These are phyloP conservation scores for Myriangium duriaei DNA, from an alignment of 2,329 filamentous ascomycete species.

Conservation along the genomic window DNA sequence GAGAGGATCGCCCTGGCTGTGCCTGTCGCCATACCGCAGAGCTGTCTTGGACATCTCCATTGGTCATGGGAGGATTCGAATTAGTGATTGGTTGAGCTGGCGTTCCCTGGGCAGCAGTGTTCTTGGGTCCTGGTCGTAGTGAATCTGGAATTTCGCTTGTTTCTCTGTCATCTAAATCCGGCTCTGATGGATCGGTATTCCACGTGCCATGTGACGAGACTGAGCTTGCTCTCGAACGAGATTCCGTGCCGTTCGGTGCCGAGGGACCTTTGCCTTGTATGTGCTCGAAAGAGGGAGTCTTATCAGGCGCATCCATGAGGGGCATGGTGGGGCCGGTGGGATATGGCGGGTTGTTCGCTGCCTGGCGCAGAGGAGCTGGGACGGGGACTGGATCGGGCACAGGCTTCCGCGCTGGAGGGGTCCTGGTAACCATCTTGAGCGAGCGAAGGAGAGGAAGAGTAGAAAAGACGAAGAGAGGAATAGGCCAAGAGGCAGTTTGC, in stretches of 20 bases:
- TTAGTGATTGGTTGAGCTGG: conserved; percentile 6
- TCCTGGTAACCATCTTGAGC: conserved; percentile 32
- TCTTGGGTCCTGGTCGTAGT: conserved; percentile 16
- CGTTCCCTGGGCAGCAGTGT: conserved; percentile 5
- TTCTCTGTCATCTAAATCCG: conserved; percentile 19
- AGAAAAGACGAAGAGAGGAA: background rate
- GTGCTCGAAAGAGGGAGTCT: conserved; percentile 21
- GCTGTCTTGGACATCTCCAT: conserved; percentile 5
- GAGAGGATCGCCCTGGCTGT: conserved; percentile 1
- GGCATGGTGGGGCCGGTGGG: conserved; percentile 29
- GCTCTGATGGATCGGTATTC: conserved; percentile 21
- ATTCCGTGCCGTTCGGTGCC: conserved; percentile 4
- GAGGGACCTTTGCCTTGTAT: conserved; percentile 4
- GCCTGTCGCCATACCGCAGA: conserved; percentile 7
- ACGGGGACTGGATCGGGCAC: conserved; percentile 26
- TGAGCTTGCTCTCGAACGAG: conserved; percentile 11
- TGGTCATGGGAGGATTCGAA: conserved; percentile 4
- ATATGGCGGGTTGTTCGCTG: conserved; percentile 31
- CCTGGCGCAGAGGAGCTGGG: conserved; percentile 26
- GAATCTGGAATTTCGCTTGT: conserved; percentile 22
- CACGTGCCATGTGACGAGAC: conserved; percentile 24
- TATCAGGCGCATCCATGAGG: conserved; percentile 14
- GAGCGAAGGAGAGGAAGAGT: background rate
- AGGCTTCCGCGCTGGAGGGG: conserved; percentile 27
- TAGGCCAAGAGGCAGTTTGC: no score